Base-by-base conservation (phyloP, 768 basidiomycete genomes). In the Tylopilus rubrobrunneus region DNA sequence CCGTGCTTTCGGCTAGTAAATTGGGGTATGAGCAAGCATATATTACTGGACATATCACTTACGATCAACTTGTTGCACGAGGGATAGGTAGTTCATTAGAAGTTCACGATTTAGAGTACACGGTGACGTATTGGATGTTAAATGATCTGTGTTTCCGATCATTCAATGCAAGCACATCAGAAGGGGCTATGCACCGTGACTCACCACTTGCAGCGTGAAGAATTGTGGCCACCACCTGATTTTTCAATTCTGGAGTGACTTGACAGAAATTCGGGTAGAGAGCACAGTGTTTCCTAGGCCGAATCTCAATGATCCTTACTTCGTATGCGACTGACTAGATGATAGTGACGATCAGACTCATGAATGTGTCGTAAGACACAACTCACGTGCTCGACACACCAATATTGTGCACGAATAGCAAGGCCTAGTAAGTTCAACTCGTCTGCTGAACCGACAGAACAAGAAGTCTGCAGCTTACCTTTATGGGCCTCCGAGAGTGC, bases 261-360 rank as follows among this genome's bases (percentile, higher is more conserved):
- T 55, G 8, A n/a, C 67, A 69, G 23, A 63, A 57, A 27, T 58
- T 58, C 0, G 70, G 70, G 49, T 57, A 70, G 3, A 63, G 45
- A 49, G 67, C 61, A 63, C 73, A 74, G 56, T 74, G 74, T 14
- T 23, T 55, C 73, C 73, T 74, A 49, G 5, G 19, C 10, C 37
- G 5, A 21, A 12, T 8, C 9, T 27, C 55, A 44, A 34, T 31
- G 10, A 41, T 7, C 19, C 10, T 45, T 6, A 9, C 5, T 31
- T 28, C 17, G 29, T 9, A 31, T 23, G 1, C 3, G 12, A 53
- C 44, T 25, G 29, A 29, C 29, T 4, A 29, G 29, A 29, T 29
- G 5, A 29, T 8, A 29, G 4, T 29, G 29, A 4, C n/a, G n/a
- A 8, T 34, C 33, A 34, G 33, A 34, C 33, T 34, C 33, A 8